A percentile compares a stretch with the other conserved stretches of the same genome.
phyloP scores from a whole-genome alignment of 108 stramenopile genomes.

The Cyclotella baltica region DNA sequence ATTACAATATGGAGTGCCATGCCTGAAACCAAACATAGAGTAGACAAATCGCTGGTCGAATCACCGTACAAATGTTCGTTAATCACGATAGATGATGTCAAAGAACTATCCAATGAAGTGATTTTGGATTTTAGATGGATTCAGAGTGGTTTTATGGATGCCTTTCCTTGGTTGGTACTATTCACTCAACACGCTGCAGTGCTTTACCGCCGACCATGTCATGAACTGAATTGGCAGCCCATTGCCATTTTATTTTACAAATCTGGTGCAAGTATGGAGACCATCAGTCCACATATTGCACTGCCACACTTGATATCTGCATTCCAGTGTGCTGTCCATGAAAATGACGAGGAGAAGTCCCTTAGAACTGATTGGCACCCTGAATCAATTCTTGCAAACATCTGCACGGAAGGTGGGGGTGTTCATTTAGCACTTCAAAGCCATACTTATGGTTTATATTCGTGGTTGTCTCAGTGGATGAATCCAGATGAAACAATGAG shows the following conservation, averaged over 20 bases:
- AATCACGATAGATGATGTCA: constrained; percentile 26
- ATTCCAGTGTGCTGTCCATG: constrained; percentile 46
- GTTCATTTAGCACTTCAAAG: constrained; percentile 57
- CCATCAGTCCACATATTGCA: constrained; percentile 51
- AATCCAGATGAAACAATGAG: constrained; percentile 42
- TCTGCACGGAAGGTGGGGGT: constrained; percentile 71
- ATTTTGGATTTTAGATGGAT: constrained; percentile 78
- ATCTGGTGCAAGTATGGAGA: constrained; percentile 11
- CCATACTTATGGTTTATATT: constrained; percentile 48
- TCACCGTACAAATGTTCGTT: constrained; percentile 31
- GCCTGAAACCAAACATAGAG: constrained; percentile 26
- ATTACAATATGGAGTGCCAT: constrained; percentile 41
- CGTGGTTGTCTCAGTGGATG: constrained; percentile 72
- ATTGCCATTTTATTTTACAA: constrained; percentile 56
- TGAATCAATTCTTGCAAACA: constrained; percentile 71
- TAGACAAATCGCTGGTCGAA: constrained; percentile 1
- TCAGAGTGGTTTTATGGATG: constrained; percentile 68
- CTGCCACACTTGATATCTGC: constrained; percentile 68
- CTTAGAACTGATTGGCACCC: constrained; percentile 81
- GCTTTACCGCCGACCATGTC: constrained; percentile 59
- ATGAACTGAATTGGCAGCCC: constrained; percentile 58
- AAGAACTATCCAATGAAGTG: constrained; percentile 26
- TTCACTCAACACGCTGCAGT: constrained; percentile 61
- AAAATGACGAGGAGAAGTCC: constrained; percentile 57
- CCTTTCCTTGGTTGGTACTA: constrained; percentile 68